These are phyloP conservation scores for Drosera capensis DNA, from an alignment of 148 eudicot species.

Conservation along the genomic window DNA sequence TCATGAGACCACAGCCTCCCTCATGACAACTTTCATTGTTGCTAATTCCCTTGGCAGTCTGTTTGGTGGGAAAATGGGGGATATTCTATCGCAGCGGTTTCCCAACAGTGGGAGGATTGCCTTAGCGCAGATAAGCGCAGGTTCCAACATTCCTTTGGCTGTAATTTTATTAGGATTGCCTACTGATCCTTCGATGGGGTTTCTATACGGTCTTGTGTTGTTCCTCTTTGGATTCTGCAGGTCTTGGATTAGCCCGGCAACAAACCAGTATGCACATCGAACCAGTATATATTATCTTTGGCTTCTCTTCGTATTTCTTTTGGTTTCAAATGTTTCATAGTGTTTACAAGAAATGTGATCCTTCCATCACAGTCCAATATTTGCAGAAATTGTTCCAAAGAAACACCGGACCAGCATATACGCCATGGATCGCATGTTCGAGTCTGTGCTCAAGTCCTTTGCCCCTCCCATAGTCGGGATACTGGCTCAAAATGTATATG, in stretches of 20 bases:
- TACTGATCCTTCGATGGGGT: conserved; percentile 38
- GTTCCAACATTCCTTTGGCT: conserved; percentile 47
- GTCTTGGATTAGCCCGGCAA: conserved; percentile 60
- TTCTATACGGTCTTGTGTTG: conserved; percentile 39
- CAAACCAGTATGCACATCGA: conserved; percentile 43
- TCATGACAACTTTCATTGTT: conserved; percentile 39
- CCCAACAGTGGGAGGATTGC: conserved; percentile 68
- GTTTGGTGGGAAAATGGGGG: conserved; percentile 76
- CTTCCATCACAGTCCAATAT: conserved; percentile 34
- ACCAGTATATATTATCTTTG: neutral
- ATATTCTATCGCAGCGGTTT: conserved; percentile 27
- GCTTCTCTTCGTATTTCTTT: no score
- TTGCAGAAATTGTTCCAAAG: conserved; percentile 69
- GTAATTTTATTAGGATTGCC: conserved; percentile 43
- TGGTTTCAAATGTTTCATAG: neutral
- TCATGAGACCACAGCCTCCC: conserved; percentile 44
- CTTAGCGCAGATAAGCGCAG: conserved; percentile 63
- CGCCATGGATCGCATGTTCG: conserved; percentile 52
- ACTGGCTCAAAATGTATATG: conserved; percentile 42
- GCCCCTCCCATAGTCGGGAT: conserved; percentile 60
- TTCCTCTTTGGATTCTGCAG: conserved; percentile 46
- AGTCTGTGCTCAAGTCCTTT: conserved; percentile 49
- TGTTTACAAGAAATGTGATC: neutral
- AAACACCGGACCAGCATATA: conserved; percentile 62
- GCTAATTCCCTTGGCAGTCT: conserved; percentile 46